Evolutionary conservation across 495 filamentous ascomycete genomes (phyloP).

Genomic region (Trichoderma virens): DNA sequence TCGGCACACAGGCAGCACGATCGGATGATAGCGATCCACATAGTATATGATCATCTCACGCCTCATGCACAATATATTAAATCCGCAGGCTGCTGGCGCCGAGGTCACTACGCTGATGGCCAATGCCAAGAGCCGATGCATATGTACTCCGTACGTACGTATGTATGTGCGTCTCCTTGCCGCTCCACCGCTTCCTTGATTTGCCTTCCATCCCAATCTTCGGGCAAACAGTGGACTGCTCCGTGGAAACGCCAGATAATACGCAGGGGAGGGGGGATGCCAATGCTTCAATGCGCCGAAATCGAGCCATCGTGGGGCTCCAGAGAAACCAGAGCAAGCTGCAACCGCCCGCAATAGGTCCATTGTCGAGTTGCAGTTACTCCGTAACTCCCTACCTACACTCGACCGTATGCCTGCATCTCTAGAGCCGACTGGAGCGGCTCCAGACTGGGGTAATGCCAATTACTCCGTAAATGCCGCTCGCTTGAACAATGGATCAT

Average conservation of each 20-base stretch:
- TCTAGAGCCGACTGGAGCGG: not conserved
- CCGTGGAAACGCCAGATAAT: not conserved
- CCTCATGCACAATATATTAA: constrained; percentile 8
- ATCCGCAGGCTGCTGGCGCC: not conserved
- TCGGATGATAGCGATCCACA: constrained; percentile 8
- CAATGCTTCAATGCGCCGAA: not conserved
- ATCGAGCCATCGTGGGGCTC: not conserved
- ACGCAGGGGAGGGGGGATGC: not conserved
- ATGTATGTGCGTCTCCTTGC: not conserved
- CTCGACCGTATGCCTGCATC: not conserved
- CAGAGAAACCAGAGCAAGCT: not conserved
- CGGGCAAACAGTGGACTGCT: not conserved
- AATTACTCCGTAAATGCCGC: not conserved
- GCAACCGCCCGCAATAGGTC: not conserved
- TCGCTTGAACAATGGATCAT: not conserved
- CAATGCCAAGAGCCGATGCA: not conserved
- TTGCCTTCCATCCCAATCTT: not conserved
- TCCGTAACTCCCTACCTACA: not conserved
- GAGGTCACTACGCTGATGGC: not conserved
- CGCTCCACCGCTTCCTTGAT: not conserved
- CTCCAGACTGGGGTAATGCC: not conserved
- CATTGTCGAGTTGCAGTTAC: not conserved
- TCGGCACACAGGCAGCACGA: constrained; percentile 6
- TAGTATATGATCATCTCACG: not conserved
- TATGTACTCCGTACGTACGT: constrained; percentile 2